Conservation (phyloP, 768 basidiomycete genomes). For the Terana coerulea region DNA sequence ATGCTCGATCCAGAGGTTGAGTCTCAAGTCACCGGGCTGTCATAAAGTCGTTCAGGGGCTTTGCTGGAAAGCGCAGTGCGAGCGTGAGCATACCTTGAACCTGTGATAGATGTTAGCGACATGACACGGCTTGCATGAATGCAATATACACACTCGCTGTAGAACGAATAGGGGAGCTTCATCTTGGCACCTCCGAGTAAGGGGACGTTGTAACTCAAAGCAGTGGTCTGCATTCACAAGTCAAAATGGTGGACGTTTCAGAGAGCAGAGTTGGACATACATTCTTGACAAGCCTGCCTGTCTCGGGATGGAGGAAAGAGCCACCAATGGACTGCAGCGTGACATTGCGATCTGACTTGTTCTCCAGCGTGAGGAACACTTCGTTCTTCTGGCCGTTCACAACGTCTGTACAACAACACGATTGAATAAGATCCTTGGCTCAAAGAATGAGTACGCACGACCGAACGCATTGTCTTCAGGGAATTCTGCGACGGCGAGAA, state of each 20-base stretch:
- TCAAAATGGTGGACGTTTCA: not conserved
- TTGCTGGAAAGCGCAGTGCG: too few species aligned
- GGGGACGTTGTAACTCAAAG: constrained; percentile 46
- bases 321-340: constrained; percentile 64
- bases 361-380: constrained; percentile 64
- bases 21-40: constrained; percentile 71
- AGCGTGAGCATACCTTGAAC: constrained; percentile 66
- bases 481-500: constrained; percentile 53
- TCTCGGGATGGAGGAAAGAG: constrained; percentile 64
- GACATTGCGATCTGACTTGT: constrained; percentile 69
- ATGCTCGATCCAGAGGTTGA: constrained; percentile 77
- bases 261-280: constrained; percentile 35
- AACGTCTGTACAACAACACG: constrained; percentile 47
- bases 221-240: constrained; percentile 46
- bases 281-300: constrained; percentile 65
- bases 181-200: constrained; percentile 56
- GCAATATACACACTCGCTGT: constrained; percentile 67
- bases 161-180: constrained; percentile 66
- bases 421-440: not conserved
- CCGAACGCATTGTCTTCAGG: constrained; percentile 72
- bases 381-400: constrained; percentile 82
- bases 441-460: constrained; percentile 44
- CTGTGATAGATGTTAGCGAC: constrained; percentile 28
- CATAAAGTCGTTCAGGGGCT: too few species aligned
- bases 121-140: not conserved